Percentiles rank a stretch among this genome's conserved stretches.
These are phyloP conservation scores for Pascua guehoae DNA, from an alignment of 1,284 basidiomycete genomes.

Conservation along the genomic window DNA sequence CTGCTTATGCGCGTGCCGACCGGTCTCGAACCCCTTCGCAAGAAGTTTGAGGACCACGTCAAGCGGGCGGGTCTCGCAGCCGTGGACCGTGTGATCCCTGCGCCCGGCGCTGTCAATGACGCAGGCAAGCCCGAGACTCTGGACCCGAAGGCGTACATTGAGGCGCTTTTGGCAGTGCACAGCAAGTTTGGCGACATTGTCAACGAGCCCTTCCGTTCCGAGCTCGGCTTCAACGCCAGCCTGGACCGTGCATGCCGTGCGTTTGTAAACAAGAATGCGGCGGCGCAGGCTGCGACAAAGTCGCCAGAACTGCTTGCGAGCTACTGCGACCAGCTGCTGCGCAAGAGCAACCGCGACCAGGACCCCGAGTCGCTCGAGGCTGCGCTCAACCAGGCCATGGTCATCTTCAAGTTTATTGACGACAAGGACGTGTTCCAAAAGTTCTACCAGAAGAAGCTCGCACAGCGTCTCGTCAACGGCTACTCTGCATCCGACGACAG, in stretches of 20 bases:
- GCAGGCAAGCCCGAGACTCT: slow-evolving; percentile 61
- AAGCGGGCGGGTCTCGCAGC: slow-evolving; percentile 82
- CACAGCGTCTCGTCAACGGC: slow-evolving; percentile 87
- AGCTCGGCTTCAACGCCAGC: slow-evolving; percentile 91
- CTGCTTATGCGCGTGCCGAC: slow-evolving; percentile 83
- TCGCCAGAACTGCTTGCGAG: slow-evolving; percentile 93
- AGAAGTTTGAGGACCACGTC: slow-evolving; percentile 91
- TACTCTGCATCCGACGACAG: slow-evolving; percentile 94
- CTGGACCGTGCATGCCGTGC: slow-evolving; percentile 93
- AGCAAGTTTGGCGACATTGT: slow-evolving; percentile 89
- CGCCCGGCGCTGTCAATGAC: slow-evolving; percentile 58
- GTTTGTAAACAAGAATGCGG: slow-evolving; percentile 92
- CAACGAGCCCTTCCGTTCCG: slow-evolving; percentile 82
- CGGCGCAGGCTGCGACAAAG: slow-evolving; percentile 80
- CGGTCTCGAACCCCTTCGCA: slow-evolving; percentile 86
- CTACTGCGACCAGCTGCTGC: slow-evolving; percentile 84
- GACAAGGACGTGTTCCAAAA: slow-evolving; percentile 99
- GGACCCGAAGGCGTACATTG: slow-evolving; percentile 87
- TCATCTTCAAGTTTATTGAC: slow-evolving; percentile 97
- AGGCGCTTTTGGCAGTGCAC: slow-evolving; percentile 86
- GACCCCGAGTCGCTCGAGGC: slow-evolving; percentile 90
- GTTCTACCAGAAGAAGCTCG: slow-evolving; percentile 96
- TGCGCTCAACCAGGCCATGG: slow-evolving; percentile 87
- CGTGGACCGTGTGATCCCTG: slow-evolving; percentile 67
- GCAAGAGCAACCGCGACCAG: slow-evolving; percentile 90